Base-by-base conservation (phyloP, 768 basidiomycete species). In the Boletus vinaceobasis region DNA sequence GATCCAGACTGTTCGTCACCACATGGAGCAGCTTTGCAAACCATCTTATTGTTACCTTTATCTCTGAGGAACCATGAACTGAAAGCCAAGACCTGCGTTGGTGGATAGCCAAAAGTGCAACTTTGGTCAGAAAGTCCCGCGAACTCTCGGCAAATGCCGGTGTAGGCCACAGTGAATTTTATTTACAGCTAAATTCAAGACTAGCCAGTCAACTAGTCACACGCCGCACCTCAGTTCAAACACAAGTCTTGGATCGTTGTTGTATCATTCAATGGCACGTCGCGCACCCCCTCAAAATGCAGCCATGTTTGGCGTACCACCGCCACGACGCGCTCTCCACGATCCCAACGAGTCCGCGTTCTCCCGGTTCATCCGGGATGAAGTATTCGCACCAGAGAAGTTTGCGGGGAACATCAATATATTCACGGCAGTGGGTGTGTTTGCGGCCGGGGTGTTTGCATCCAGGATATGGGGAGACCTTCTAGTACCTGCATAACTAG, bases 391-490 rank as follows among this genome's bases (percentile, higher is more conserved):
- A 46, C 85, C 86, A 10, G 88, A 91, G 60, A 90, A 91, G 69
- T 62, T 86, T 15, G 74, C 79, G 13, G 90, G 90, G 54, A 93
- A 92, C 67, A 62, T 90, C 65, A 88, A 78, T 65, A 80, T 91
- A 57, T 61, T 84, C 43, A 82, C 84, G 8, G 86, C 86, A 19
- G 72, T 86, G 7, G 75, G 78, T 7, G 71, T 90, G 56, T 93
- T 92, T 62, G 71, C 83, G 26, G 87, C 81, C 29, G 88, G 88
- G 4, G 84, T 93, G 53, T 69, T 84, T 42, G 83, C 76, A 14
- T 83, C 86, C 15, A 83, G 89, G 68, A 81, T 82, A 39, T 96
- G 87, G 80, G 91, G 91, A 11, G 88, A 87, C 39, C 67, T 88
- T 40, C 80, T 92, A 74, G 79, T 92, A 7, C 87, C 87, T 42